A percentile compares a stretch with the other conserved stretches of the same genome.
Conservation (phyloP, 1,284 basidiomycete species). For the Trichosporon coremiiforme region DNA sequence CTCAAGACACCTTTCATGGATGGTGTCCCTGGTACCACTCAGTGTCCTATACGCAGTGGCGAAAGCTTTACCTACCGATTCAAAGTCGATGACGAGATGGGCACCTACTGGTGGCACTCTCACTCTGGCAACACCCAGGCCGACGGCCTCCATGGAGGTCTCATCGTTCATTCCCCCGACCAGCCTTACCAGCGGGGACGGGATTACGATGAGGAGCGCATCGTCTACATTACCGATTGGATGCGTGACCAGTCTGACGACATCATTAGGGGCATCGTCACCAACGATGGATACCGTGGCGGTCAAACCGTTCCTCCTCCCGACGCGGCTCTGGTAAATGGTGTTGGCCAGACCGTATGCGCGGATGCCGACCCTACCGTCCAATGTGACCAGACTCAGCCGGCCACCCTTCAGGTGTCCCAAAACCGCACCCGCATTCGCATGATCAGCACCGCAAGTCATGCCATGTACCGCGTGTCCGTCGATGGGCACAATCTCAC, state of each 20-base stretch:
- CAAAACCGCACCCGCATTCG: constrained; percentile 31
- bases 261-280: constrained; percentile 29
- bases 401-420: neutral
- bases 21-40: constrained; percentile 41
- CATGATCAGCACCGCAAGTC: constrained; percentile 32
- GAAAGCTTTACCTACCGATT: constrained; percentile 60
- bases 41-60: constrained; percentile 61
- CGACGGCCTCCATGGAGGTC: constrained; percentile 41
- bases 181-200: constrained; percentile 34
- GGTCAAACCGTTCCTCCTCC: constrained; percentile 22
- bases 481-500: constrained; percentile 40
- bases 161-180: constrained; percentile 39
- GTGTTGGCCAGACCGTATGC: constrained; percentile 30
- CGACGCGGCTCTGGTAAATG: constrained; percentile 40
- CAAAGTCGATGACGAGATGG: constrained; percentile 35
- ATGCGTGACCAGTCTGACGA: constrained; percentile 34
- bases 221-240: constrained; percentile 40
- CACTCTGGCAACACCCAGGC: constrained; percentile 44
- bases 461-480: constrained; percentile 33
- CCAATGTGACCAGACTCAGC: constrained; percentile 13
- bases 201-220: constrained; percentile 42
- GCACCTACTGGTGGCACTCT: constrained; percentile 47
- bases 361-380: neutral
- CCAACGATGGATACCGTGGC: constrained; percentile 17
- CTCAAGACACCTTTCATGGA: constrained; percentile 39